These are phyloP conservation scores for Colletotrichum spinosum DNA, from an alignment of 2,329 filamentous ascomycete genomes.

Conservation along the genomic window DNA sequence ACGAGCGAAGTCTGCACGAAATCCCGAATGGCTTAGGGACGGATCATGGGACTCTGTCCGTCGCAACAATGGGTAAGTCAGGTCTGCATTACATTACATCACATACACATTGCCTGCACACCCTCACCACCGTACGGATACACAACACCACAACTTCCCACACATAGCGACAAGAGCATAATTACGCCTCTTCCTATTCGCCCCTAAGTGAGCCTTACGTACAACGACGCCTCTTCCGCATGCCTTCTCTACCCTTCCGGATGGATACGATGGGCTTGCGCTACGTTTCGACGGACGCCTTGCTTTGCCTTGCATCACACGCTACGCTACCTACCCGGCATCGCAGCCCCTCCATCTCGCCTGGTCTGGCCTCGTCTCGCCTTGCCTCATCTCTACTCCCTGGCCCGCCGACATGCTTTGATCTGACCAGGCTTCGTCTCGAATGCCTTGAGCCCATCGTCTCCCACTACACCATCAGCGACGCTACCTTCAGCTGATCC, in stretches of 20 bases:
- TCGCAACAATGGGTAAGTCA: slow-evolving; percentile 51
- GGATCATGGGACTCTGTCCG: slow-evolving; percentile 48
- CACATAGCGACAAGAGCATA: background rate
- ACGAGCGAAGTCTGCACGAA: slow-evolving; percentile 24
- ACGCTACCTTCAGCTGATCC: slow-evolving; percentile 18
- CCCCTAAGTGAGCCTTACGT: background rate
- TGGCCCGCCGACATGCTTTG: slow-evolving; percentile 23
- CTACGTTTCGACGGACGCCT: background rate
- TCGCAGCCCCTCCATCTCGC: slow-evolving; percentile 14
- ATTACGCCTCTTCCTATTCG: too few relatives aligned
- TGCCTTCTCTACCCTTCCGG: background rate
- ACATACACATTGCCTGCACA: background rate
- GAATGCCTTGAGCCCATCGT: slow-evolving; percentile 9
- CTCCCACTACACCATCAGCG: slow-evolving; percentile 11
- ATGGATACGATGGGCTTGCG: background rate
- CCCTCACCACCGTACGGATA: background rate
- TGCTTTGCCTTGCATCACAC: background rate
- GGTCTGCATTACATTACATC: slow-evolving; percentile 14
- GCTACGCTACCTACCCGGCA: slow-evolving; percentile 4
- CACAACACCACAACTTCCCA: background rate
- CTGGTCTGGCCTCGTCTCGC: slow-evolving; percentile 28
- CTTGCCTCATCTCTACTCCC: slow-evolving; percentile 20
- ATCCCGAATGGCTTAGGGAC: slow-evolving; percentile 40
- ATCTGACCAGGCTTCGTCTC: slow-evolving; percentile 20
- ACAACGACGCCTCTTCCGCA: background rate